Base-by-base conservation (phyloP, 1,139 yeast genomes). In the Insectozyma bohioensis region DNA sequence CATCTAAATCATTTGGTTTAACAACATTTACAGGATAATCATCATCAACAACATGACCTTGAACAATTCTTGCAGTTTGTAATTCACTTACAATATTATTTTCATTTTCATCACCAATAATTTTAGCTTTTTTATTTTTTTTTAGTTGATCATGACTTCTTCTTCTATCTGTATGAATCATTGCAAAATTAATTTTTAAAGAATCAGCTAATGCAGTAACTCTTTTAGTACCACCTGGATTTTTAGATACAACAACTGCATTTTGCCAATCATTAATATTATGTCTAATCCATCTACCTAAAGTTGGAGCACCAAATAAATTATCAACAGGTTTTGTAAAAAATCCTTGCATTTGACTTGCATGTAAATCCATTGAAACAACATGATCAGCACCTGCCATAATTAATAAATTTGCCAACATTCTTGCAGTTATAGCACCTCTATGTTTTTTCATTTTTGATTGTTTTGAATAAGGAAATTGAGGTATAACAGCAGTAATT, bases 361-460 rank as follows among this genome's bases (percentile, higher is more conserved):
- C 98, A 56, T 94, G 98, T 48, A 92, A 70, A 58, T 92, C 99
- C 97, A 92, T 90, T 5, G 96, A 86, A 25, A 92, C 94, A 43
- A 92, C 95, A 64, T 92, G 99, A 62, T 94, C 98, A 14, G 97
- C 98, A 44, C 99, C 99, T 1, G 99, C 97, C 95, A 92, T 92
- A 36, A 90, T 81, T 46, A 94, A 70, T 52, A 94, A 66, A 50
- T 92, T 92, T 39, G 99, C 97, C 56, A 94, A 74, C 98, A 94
- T 90, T 56, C 97, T 77, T n/a, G 98, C 98, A 4, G 98, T 90
- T 49, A 94, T 94, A 21, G 98, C 97, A 37, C 98, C 98, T 62
- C 98, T 76, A 56, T 92, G 97, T 60, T 87, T 92, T 67, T 90
- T 92, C 98, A 92, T 94, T 66, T 92, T 92, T 44, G 92, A 80